Percentiles rank a stretch among this genome's conserved stretches.
Evolutionary conservation across 2,329 filamentous ascomycete species (phyloP).

Genomic region (Cladophialophora chaetospira): DNA sequence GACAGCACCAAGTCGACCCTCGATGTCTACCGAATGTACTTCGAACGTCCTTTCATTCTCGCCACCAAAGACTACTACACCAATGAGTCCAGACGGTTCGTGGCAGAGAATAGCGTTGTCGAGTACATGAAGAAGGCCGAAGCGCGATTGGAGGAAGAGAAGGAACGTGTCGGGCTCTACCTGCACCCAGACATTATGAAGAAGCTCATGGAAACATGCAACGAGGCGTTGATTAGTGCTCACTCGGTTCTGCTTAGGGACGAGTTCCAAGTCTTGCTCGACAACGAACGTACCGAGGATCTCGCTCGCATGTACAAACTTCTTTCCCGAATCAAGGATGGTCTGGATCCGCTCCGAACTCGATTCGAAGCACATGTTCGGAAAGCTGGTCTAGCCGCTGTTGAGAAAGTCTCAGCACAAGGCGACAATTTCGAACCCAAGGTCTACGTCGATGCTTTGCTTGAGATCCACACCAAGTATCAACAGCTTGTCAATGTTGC

Average conservation of each 20-base stretch:
- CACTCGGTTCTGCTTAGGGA: slow-evolving; percentile 85
- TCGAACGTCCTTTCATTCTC: slow-evolving; percentile 86
- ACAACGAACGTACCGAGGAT: slow-evolving; percentile 93
- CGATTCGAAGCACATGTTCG: slow-evolving; percentile 92
- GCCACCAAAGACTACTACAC: slow-evolving; percentile 86
- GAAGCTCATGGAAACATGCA: slow-evolving; percentile 81
- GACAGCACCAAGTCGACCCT: slow-evolving; percentile 92
- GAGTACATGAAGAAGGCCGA: slow-evolving; percentile 99
- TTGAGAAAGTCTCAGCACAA: slow-evolving; percentile 86
- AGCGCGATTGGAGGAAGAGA: slow-evolving; percentile 83
- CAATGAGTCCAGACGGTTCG: slow-evolving; percentile 88
- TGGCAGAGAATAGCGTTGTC: slow-evolving; percentile 94
- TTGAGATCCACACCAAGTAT: slow-evolving; percentile 94
- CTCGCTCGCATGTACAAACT: slow-evolving; percentile 96
- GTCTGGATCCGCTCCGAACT: slow-evolving; percentile 80
- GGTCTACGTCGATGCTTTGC: slow-evolving; percentile 90
- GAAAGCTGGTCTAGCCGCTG: slow-evolving; percentile 82
- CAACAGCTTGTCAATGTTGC: slow-evolving; percentile 86
- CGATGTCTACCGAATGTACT: slow-evolving; percentile 89
- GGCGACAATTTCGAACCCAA: slow-evolving; percentile 93
- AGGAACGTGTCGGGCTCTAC: slow-evolving; percentile 88
- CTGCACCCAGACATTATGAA: slow-evolving; percentile 86
- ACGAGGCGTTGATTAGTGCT: slow-evolving; percentile 84
- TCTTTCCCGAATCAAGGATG: slow-evolving; percentile 83
- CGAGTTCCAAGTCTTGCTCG: slow-evolving; percentile 90